Evolutionary conservation across 78 protist genomes (phyloP).

Genomic region (Capsaspora owczarzaki): DNA sequence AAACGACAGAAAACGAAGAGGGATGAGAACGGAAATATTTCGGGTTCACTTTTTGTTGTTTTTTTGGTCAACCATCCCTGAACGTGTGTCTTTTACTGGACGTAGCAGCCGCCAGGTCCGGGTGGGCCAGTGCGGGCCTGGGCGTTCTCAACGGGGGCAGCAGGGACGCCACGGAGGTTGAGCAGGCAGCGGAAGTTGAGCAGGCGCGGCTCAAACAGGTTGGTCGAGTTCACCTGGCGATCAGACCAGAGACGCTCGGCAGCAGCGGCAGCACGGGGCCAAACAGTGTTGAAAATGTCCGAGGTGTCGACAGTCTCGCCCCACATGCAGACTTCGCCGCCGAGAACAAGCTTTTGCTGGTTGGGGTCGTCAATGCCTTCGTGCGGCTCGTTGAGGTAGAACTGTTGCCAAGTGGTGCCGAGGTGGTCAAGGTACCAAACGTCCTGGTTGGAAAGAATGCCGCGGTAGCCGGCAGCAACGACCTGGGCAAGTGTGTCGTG

Average conservation of each 20-base stretch:
- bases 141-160: constrained; percentile 31
- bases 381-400: constrained; percentile 53
- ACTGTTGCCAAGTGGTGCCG: constrained; percentile 28
- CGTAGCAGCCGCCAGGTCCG: constrained; percentile 14
- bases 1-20: too few species aligned
- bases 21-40: too few species aligned
- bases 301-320: constrained; percentile 54
- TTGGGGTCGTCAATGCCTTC: not conserved
- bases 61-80: too few species aligned
- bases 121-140: constrained; percentile 15
- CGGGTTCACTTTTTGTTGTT: too few species aligned
- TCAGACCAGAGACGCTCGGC: constrained; percentile 68
- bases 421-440: constrained; percentile 50
- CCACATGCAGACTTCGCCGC: constrained; percentile 21
- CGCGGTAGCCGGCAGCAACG: constrained; percentile 11
- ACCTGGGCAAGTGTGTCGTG: constrained; percentile 13
- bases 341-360: not conserved
- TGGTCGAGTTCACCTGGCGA: not conserved
- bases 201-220: not conserved
- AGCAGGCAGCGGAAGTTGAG: constrained; percentile 29
- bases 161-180: constrained; percentile 34
- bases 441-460: not conserved
- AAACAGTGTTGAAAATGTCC: constrained; percentile 33
- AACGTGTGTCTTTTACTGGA: too few species aligned
- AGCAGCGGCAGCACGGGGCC: constrained; percentile 58